Percentiles rank a stretch among this genome's conserved stretches.
phyloP scores from a whole-genome alignment of 495 filamentous ascomycete species.

The Penicillium cinerascens region DNA sequence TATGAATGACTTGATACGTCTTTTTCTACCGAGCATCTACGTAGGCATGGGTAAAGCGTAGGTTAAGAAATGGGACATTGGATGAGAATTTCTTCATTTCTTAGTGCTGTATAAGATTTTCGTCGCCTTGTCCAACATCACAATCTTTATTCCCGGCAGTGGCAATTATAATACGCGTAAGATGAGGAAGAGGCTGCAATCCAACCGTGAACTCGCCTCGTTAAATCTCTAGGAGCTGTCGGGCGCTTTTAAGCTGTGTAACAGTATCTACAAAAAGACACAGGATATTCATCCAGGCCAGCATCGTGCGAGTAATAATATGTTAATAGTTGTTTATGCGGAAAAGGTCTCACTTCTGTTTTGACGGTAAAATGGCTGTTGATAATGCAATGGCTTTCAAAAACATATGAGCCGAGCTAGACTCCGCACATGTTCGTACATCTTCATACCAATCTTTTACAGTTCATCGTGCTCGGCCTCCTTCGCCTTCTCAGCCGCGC shows the following conservation, averaged over 20 bases:
- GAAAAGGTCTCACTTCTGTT: background rate
- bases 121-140: no score
- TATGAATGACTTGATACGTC: slow-evolving; percentile 14
- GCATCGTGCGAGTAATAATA: background rate
- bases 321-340: background rate
- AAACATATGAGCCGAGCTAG: background rate
- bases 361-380: background rate
- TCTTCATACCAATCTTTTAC: slow-evolving; percentile 12
- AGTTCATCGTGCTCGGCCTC: slow-evolving; percentile 37
- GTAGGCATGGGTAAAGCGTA: no score
- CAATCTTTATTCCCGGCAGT: no score
- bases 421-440: background rate
- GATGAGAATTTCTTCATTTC: background rate
- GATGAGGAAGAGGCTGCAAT: no score
- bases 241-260: no score
- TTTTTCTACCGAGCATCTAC: background rate
- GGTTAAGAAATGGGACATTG: no score
- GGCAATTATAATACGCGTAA: no score
- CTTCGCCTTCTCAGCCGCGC: slow-evolving; percentile 38
- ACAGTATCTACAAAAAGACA: no score
- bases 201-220: no score
- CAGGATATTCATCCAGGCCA: background rate
- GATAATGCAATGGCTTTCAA: background rate
- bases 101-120: no score
- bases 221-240: no score